phyloP scores from a whole-genome alignment of 176 grass and related monocot genomes.

The Lolium perenne region DNA sequence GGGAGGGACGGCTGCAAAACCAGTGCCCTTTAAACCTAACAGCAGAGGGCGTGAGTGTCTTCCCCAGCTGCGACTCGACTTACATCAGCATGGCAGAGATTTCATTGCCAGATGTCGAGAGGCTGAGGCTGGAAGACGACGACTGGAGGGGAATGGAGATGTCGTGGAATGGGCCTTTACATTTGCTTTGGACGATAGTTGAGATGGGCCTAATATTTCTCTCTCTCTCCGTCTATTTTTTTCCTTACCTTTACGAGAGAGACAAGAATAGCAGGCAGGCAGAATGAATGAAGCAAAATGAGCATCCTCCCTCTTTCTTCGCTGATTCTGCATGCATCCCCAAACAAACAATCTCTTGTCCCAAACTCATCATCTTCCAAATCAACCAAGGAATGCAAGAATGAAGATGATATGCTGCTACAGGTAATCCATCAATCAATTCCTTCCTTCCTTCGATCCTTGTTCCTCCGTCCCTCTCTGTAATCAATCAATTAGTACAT shows the following conservation, averaged over 20 bases:
- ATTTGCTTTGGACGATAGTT: too few relatives aligned
- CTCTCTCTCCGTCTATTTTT: not conserved
- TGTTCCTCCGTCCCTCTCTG: not conserved
- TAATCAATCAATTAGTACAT: not conserved
- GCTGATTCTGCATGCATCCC: slow-evolving; percentile 9
- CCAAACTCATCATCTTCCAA: not conserved
- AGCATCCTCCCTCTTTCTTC: not conserved
- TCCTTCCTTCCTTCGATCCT: not conserved
- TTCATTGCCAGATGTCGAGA: slow-evolving; percentile 32
- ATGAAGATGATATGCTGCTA: not conserved
- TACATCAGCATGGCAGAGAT: slow-evolving; percentile 30
- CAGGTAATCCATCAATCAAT: slow-evolving; percentile 1
- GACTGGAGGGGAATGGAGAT: too few relatives aligned
- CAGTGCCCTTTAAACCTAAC: not conserved
- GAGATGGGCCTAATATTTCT: not conserved
- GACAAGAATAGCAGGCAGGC: not conserved
- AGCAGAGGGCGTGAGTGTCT: not conserved
- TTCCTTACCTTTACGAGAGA: not conserved
- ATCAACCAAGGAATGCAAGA: not conserved
- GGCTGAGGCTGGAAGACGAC: not conserved
- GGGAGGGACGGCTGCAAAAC: not conserved
- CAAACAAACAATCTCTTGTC: not conserved
- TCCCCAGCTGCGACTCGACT: not conserved
- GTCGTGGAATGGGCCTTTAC: too few relatives aligned
- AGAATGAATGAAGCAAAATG: slow-evolving; percentile 8